Conservation (phyloP, 768 basidiomycete species). For the Podaxis sp. region DNA sequence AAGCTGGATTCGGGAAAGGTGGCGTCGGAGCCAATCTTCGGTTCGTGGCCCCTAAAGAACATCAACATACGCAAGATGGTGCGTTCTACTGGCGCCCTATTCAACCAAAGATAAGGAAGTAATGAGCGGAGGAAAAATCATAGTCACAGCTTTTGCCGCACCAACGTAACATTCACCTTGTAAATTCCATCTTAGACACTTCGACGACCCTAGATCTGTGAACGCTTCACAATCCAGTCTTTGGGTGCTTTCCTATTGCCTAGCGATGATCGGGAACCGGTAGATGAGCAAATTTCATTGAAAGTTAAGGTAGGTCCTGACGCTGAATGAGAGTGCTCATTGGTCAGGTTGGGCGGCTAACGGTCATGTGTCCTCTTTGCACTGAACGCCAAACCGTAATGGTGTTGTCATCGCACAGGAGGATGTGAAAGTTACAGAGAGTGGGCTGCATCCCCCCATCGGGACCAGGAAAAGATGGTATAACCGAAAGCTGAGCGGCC, state of each 20-base stretch:
- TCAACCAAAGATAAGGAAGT: too few species aligned
- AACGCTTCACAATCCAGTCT: neutral
- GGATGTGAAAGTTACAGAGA: neutral
- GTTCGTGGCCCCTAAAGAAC: neutral
- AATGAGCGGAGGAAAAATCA: too few species aligned
- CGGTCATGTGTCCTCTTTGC: neutral
- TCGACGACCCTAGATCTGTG: neutral
- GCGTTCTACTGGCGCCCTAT: too few species aligned
- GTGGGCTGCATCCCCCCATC: neutral
- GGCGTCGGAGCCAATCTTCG: neutral
- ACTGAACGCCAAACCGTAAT: neutral
- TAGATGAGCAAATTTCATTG: neutral
- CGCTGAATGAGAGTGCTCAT: neutral
- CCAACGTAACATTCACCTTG: neutral
- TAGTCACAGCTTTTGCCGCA: too few species aligned
- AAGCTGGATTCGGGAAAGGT: neutral
- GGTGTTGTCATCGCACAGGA: neutral
- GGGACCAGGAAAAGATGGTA: neutral
- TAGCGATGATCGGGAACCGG: neutral
- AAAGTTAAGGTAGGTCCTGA: neutral
- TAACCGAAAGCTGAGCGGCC: neutral
- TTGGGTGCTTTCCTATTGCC: neutral
- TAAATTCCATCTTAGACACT: neutral
- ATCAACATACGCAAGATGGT: neutral
- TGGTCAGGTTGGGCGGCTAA: neutral